Base-by-base conservation (phyloP, 2,329 filamentous ascomycete genomes). In the Catunica adiposa region DNA sequence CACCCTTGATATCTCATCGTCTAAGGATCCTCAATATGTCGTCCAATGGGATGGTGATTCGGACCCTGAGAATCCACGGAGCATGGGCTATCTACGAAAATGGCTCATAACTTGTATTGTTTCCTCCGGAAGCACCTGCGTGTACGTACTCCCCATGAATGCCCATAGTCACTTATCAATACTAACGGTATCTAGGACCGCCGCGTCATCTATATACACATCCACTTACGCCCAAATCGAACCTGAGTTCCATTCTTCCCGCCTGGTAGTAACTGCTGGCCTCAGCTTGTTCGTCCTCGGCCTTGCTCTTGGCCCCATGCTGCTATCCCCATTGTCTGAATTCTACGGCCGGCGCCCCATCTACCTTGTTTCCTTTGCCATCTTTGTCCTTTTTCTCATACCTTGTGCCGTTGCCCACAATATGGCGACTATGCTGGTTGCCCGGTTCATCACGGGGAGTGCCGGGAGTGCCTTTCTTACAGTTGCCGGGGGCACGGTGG, bases 161-260 rank as follows among this genome's bases (percentile, higher is more conserved):
- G 6, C 11, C 11, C 5, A 37, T 4, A 15, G 17, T 22, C n/a
- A 23, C 22, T 37, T 3, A 23, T 5, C 17, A 17, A 53, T 37
- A 25, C 26, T 44, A 57, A 62, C 56, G 25, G 4, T 11, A 53
- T n/a, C 22, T 54, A 89, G 84, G 55, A 94, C 89, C 7, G 88
- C 83, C 65, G 80, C 86, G 1, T 89, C 84, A 51, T 92, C 88
- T n/a, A 80, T 94, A 62, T 95, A 96, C 68, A 90, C 88, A 0
- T 79, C 80, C 11, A 92, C 86, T 0, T 96, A 95, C 66, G 65
- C 63, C 17, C 84, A 92, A 67, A 79, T 95, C 68, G 79, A 83
- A 60, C 69, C 73, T 25, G 85, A 94, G 58, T 94, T 95, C 62
- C 70, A 78, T 61, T 77, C 78, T 62, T 84, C 84, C 0, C 76